Base-by-base conservation (phyloP, 805 yeast species). In the Saccharomyces mikatae region DNA sequence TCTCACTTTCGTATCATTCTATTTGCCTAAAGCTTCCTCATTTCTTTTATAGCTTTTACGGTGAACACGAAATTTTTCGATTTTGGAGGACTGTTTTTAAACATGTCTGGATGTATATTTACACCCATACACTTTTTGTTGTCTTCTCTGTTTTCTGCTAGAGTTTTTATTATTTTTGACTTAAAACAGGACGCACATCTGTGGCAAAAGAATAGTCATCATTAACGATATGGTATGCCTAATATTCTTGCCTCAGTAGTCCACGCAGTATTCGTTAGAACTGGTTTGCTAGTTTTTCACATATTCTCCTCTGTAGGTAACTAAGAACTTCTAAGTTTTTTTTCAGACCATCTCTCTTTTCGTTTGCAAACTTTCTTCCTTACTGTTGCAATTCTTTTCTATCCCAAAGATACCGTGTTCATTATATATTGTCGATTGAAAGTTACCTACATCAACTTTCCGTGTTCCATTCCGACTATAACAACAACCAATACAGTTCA, bases 391-490 rank as follows among this genome's bases (percentile, higher is more conserved):
- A 13, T 26, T 27, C 30, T 21, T 46, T 44, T 41, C 48, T 24
- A 13, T 27, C 21, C 13, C 13, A 31, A 29, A 21, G 24, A 47
- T 17, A 36, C 44, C 44, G 55, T 49, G 52, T 46, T 51, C 51
- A 30, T 41, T 50, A 31, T 27, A 46, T 48, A 55, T 60, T 61
- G 77, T 76, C 80, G 80, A 76, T 75, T 72, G 80, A 76, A 76
- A 76, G 79, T 76, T 76, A 75, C 79, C 77, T 58, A 69, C 76
- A 74, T 75, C 80, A 73, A 74, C 77, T 76, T 76, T 76, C 80
- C 80, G 73, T 70, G 80, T 63, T 66, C 70, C 69, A 76, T 76
- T 70, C 79, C 80, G 79, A 75, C 75, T 68, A 47, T 53, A 55
- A 53, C 29, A 53, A 31, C 48, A 53, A 59, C 28, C 48, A 57